A percentile compares a stretch with the other conserved stretches of the same genome.
Conservation (phyloP, 106 monocot species). For the Dendrobium catenatum region DNA sequence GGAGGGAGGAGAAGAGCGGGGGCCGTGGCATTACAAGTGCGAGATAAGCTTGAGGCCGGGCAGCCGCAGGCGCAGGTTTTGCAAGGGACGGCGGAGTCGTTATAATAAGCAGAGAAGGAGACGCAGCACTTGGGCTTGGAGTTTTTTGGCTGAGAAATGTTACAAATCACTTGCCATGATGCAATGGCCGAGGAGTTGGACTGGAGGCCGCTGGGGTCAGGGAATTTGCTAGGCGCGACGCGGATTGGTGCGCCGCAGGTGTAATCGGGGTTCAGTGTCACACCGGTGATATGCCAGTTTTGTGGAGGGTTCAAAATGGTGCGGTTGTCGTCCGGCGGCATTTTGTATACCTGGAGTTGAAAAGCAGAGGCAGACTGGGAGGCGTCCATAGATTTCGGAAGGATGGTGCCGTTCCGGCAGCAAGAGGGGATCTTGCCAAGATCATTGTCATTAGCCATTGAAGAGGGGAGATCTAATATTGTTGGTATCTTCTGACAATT, state of each 20-base stretch:
- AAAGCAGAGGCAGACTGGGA: conserved; percentile 57
- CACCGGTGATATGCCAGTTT: conserved; percentile 60
- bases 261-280: conserved; percentile 62
- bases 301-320: conserved; percentile 56
- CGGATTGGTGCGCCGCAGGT: conserved; percentile 50
- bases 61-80: conserved; percentile 84
- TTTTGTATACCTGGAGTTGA: conserved; percentile 88
- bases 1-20: conserved; percentile 53
- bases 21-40: conserved; percentile 50
- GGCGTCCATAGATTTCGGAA: conserved; percentile 66
- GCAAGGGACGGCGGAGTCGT: conserved; percentile 76
- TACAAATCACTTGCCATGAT: conserved; percentile 74
- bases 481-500: conserved; percentile 51
- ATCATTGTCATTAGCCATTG: conserved; percentile 40
- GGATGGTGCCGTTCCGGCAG: conserved; percentile 85
- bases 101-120: conserved; percentile 84
- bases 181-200: conserved; percentile 42
- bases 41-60: conserved; percentile 4
- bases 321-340: conserved; percentile 86
- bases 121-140: conserved; percentile 70
- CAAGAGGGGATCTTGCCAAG: conserved; percentile 59
- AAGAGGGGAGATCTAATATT: conserved; percentile 55
- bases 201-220: conserved; percentile 56
- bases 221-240: conserved; percentile 53
- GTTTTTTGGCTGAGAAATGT: conserved; percentile 36